Conservation (phyloP, 1,139 yeast genomes). For the Hemisphaericaspora xylofermentans region DNA sequence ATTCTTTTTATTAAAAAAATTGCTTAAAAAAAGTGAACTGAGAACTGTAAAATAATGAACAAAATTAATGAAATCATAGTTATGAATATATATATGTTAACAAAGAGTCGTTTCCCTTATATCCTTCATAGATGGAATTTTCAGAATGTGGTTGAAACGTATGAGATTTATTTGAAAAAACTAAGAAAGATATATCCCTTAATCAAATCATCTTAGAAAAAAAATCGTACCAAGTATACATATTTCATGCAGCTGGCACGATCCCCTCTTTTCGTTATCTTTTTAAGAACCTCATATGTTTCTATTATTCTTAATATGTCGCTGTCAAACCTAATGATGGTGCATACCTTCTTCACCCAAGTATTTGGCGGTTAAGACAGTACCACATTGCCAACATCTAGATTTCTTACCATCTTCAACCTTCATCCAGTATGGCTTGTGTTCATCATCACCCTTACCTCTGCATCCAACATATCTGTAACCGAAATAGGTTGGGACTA, state of each 20-base stretch:
- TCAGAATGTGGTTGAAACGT: background rate
- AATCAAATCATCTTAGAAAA: background rate
- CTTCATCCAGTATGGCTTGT: slow-evolving; percentile 89
- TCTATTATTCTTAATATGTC: background rate
- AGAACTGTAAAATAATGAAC: slow-evolving; percentile 2
- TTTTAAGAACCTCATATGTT: background rate
- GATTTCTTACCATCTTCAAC: slow-evolving; percentile 81
- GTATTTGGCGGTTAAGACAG: slow-evolving; percentile 85
- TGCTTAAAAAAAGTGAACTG: slow-evolving; percentile 1
- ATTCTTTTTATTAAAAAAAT: background rate
- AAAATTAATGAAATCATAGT: slow-evolving; percentile 2
- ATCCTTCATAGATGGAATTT: slow-evolving; percentile 2
- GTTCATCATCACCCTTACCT: slow-evolving; percentile 85
- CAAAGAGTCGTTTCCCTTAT: slow-evolving; percentile 1
- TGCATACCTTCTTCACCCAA: slow-evolving; percentile 78
- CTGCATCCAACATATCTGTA: slow-evolving; percentile 97
- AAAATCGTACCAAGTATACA: background rate
- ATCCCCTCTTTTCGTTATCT: background rate
- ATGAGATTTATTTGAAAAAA: background rate
- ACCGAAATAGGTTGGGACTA: slow-evolving; percentile 88
- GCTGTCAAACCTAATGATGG: slow-evolving; percentile 32
- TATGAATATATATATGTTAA: slow-evolving; percentile 3
- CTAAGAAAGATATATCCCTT: background rate
- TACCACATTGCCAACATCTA: slow-evolving; percentile 99
- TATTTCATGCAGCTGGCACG: background rate